Percentiles rank a stretch among this genome's conserved stretches.
Evolutionary conservation across 2,329 filamentous ascomycete species (phyloP).

Genomic region (Cryphonectria naterciae): DNA sequence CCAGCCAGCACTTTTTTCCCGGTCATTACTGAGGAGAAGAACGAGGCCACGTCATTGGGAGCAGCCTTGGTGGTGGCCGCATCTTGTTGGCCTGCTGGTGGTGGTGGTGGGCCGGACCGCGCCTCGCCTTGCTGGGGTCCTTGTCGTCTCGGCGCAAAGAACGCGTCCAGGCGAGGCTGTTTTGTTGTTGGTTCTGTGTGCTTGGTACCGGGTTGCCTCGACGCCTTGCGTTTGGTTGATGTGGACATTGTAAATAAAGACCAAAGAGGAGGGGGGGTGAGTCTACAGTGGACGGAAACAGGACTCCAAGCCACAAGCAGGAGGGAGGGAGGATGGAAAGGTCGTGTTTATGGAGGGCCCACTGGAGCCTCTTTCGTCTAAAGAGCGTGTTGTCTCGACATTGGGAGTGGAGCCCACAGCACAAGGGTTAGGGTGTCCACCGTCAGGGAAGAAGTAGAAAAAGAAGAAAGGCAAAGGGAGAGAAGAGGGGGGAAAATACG

Average conservation of each 20-base stretch:
- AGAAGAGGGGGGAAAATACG: neutral
- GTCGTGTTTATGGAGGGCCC: neutral
- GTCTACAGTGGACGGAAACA: neutral
- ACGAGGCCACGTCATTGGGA: neutral
- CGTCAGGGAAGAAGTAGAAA: neutral
- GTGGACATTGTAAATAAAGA: neutral
- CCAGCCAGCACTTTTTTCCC: neutral
- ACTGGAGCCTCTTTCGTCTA: neutral
- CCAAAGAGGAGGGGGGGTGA: neutral
- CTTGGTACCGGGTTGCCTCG: neutral
- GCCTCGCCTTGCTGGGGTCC: neutral
- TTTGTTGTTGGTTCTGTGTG: neutral
- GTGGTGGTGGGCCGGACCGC: neutral
- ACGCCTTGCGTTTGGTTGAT: conserved; percentile 2
- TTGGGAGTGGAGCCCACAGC: neutral
- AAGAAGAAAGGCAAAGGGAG: neutral
- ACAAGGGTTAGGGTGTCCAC: conserved; percentile 9
- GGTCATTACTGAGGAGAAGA: neutral
- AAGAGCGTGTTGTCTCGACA: conserved; percentile 5
- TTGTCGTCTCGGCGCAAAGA: conserved; percentile 5
- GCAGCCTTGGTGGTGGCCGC: neutral
- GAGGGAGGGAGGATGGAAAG: no score
- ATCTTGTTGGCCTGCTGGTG: neutral
- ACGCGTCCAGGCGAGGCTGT: conserved; percentile 19
- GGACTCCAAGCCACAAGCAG: neutral